phyloP scores from a whole-genome alignment of 129 eudicot genomes.

The Lonicera japonica region DNA sequence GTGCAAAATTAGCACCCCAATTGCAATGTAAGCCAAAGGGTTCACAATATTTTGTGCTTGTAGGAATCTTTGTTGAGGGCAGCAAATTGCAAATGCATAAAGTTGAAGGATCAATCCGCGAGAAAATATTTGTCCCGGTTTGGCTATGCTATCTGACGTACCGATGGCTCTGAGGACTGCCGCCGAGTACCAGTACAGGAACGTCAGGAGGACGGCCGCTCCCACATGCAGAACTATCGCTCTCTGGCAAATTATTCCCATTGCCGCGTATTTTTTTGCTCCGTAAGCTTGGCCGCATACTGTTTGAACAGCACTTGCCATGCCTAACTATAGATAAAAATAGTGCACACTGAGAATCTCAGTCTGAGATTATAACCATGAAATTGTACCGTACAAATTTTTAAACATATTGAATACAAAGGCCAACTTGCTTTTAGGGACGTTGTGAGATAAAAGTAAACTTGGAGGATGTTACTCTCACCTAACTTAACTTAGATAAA shows the following conservation, averaged over 20 bases:
- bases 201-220: slow-evolving; percentile 25
- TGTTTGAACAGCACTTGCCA: slow-evolving; percentile 38
- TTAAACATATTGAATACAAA: too few relatives aligned
- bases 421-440: too few relatives aligned
- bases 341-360: too few relatives aligned
- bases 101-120: slow-evolving; percentile 31
- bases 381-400: too few relatives aligned
- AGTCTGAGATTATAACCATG: too few relatives aligned
- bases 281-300: slow-evolving; percentile 42
- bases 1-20: slow-evolving; percentile 23
- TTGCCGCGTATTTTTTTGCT: slow-evolving; percentile 23
- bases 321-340: slow-evolving; percentile 22
- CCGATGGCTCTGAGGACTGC: slow-evolving; percentile 18
- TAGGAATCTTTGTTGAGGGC: slow-evolving; percentile 33
- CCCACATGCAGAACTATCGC: slow-evolving; percentile 26
- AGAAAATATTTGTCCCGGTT: slow-evolving; percentile 26
- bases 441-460: too few relatives aligned
- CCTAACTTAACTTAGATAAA: too few relatives aligned
- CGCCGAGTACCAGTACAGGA: slow-evolving; percentile 29
- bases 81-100: slow-evolving; percentile 28
- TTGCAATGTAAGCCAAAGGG: slow-evolving; percentile 30
- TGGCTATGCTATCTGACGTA: slow-evolving; percentile 24
- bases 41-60: slow-evolving; percentile 38
- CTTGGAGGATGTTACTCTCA: too few relatives aligned
- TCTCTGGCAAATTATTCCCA: slow-evolving; percentile 28